Conservation (phyloP, 306 rosid genomes). For the Luffa aegyptiaca region DNA sequence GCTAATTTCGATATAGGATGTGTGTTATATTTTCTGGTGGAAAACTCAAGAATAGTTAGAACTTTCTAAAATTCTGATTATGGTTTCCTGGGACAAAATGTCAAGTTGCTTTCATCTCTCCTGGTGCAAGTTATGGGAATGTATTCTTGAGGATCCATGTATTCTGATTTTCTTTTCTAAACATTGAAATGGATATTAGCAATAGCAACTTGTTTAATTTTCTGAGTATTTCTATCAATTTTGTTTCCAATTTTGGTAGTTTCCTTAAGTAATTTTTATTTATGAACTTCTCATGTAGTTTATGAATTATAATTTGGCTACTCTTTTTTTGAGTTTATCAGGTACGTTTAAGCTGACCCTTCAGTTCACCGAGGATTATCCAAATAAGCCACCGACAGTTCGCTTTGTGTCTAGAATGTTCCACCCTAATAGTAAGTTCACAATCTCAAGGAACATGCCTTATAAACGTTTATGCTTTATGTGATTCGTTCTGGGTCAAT, state of each 20-base stretch:
- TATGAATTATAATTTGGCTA: background rate
- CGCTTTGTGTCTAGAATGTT: conserved; percentile 97
- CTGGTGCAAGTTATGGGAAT: background rate
- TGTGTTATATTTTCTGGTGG: background rate
- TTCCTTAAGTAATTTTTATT: background rate
- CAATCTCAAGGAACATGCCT: background rate
- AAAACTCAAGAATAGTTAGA: background rate
- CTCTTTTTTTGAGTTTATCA: conserved; percentile 22
- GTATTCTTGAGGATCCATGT: background rate
- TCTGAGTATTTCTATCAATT: background rate
- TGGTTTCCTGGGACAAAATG: background rate
- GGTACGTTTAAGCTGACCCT: conserved; percentile 96
- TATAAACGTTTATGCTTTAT: background rate
- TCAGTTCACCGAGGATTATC: conserved; percentile 91
- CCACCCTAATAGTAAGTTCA: conserved; percentile 89
- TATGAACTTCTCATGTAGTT: background rate
- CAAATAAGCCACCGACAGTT: conserved; percentile 91
- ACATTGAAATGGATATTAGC: background rate
- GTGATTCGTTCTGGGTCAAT: background rate
- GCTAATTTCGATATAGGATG: background rate
- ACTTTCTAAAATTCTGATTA: background rate
- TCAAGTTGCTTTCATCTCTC: conserved; percentile 1
- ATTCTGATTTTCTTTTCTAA: background rate
- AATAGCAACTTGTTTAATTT: background rate
- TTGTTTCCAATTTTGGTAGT: background rate